A percentile compares a stretch with the other conserved stretches of the same genome.
phyloP scores from a whole-genome alignment of 768 basidiomycete species.

The Gautieria morchelliformis region DNA sequence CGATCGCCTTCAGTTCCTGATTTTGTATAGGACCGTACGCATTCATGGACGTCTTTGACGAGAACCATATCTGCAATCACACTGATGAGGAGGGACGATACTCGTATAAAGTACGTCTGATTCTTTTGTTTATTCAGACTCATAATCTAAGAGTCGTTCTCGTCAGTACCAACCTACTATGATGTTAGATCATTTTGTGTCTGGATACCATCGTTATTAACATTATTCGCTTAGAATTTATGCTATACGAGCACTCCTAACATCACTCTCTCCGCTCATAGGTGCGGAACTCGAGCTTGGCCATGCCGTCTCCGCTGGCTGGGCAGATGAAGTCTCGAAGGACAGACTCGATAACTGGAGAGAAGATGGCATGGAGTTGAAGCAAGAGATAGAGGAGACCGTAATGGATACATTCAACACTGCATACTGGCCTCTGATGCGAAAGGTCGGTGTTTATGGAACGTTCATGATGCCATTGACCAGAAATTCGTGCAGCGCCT shows the following conservation, averaged over 20 bases:
- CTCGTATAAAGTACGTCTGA: slow-evolving; percentile 44
- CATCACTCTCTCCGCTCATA: slow-evolving; percentile 73
- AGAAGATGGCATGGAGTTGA: slow-evolving; percentile 40
- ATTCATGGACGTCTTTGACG: slow-evolving; percentile 90
- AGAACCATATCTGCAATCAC: slow-evolving; percentile 85
- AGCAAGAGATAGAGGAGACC: slow-evolving; percentile 52
- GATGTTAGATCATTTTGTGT: slow-evolving; percentile 42
- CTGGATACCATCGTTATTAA: not conserved
- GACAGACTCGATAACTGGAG: slow-evolving; percentile 57
- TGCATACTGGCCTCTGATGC: slow-evolving; percentile 64
- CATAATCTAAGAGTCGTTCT: not conserved
- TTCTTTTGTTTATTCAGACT: slow-evolving; percentile 4
- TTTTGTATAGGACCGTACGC: slow-evolving; percentile 51
- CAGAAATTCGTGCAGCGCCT: slow-evolving; percentile 44
- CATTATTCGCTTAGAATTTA: slow-evolving; percentile 41
- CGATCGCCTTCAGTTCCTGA: not conserved
- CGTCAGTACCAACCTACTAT: slow-evolving; percentile 65
- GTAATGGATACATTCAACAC: slow-evolving; percentile 47
- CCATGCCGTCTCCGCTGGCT: slow-evolving; percentile 46
- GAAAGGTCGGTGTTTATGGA: slow-evolving; percentile 38
- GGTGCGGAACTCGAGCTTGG: slow-evolving; percentile 65
- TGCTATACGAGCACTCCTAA: slow-evolving; percentile 69
- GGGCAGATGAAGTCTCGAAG: slow-evolving; percentile 45
- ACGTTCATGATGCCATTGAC: not conserved
- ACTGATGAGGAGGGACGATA: slow-evolving; percentile 72